Evolutionary conservation across 2,329 filamentous ascomycete genomes (phyloP), one percentile per base, ranked within the genome.

Genomic region (Nigrospora osmanthi): DNA sequence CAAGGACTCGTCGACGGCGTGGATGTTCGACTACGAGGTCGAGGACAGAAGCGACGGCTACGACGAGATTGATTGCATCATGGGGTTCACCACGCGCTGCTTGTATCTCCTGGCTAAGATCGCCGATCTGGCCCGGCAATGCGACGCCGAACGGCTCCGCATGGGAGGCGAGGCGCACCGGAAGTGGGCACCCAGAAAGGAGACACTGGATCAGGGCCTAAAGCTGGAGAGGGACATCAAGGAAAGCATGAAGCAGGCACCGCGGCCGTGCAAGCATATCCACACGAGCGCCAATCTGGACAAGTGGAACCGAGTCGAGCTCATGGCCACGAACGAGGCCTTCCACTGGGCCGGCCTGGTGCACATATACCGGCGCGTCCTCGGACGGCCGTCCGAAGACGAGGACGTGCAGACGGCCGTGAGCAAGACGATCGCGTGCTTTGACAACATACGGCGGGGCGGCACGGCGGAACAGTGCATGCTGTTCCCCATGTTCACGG

Each of bases 401-500:
- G 58, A 67, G 0, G 72, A 80, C 17, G 83, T 93, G 0, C 80
- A 82, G 52, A 65, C 69, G 11, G 77, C 79, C 0, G 79, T 90
- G 6, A 62, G 70, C 34, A 73, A 78, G 49, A 84, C 91, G 38
- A 67, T 87, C 28, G 66, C 69, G 1, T 76, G 80, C 31, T 67
- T 91, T 49, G 69, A 70, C 17, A 76, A 75, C 34, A 78, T 93
- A 40, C 68, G 79, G 12, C 67, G 72, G 12, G 83, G 85, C 6
- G 82, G 82, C 30, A 81, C 80, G 14, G 85, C 86, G 0, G 87
- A 91, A 62, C 81, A 80, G 10, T 88, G 85, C 55, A 67, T 87
- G 15, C 62, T 93, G 35, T 90, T 93, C 52, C 87, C 88, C 0
- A 81, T 93, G 66, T 93, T 93, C 62, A 87, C 85, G 1, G 87